Evolutionary conservation across 495 filamentous ascomycete genomes (phyloP).

Genomic region (Lasiosphaeriaceae sp.): DNA sequence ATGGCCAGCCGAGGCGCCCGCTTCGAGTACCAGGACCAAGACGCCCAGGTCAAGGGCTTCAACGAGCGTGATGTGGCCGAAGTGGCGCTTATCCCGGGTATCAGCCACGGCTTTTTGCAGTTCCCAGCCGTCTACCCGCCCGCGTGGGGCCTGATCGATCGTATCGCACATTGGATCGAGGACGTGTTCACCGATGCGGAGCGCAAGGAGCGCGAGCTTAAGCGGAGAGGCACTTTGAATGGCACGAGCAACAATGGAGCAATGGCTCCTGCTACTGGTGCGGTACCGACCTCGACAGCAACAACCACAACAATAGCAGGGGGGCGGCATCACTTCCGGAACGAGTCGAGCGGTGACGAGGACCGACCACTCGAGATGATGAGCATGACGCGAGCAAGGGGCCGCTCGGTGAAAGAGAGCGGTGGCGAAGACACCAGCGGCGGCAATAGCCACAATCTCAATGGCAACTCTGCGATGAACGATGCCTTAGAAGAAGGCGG

Average conservation of each 20-base stretch:
- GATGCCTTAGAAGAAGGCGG: background rate
- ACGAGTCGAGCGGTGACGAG: constrained; percentile 74
- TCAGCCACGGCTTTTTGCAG: constrained; percentile 89
- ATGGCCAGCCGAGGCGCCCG: constrained; percentile 27
- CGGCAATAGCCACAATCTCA: background rate
- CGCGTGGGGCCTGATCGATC: constrained; percentile 74
- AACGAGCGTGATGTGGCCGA: constrained; percentile 76
- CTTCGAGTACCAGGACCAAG: constrained; percentile 28
- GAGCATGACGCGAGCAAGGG: constrained; percentile 46
- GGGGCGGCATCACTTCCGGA: constrained; percentile 37
- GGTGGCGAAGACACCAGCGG: background rate
- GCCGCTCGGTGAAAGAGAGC: constrained; percentile 17
- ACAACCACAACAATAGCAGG: constrained; percentile 11
- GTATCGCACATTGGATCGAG: constrained; percentile 72
- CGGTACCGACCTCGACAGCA: background rate
- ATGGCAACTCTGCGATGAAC: background rate
- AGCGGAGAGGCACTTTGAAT: constrained; percentile 15
- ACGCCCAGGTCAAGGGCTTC: constrained; percentile 45
- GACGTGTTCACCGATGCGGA: constrained; percentile 58
- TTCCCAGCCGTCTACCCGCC: constrained; percentile 84
- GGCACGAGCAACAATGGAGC: constrained; percentile 11
- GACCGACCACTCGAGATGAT: constrained; percentile 84
- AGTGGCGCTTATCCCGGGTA: constrained; percentile 77
- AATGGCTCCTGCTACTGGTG: background rate
- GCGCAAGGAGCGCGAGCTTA: constrained; percentile 21